These are phyloP conservation scores for Ogataea trehalophila DNA, from an alignment of 805 yeast genomes.

Conservation along the genomic window DNA sequence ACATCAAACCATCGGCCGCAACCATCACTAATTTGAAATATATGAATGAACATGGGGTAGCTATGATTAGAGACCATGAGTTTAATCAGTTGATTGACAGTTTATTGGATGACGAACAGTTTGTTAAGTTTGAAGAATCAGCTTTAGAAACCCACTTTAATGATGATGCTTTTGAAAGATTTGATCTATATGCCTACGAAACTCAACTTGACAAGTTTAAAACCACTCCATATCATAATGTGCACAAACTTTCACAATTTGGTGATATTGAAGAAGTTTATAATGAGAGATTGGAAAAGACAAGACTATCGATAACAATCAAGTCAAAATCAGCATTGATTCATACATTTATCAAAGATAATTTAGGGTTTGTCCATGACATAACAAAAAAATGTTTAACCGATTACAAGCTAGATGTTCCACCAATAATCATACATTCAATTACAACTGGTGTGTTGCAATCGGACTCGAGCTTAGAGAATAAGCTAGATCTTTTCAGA, in stretches of 20 bases:
- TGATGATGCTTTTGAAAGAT: slow-evolving; percentile 1
- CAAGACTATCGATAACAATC: slow-evolving; percentile 12
- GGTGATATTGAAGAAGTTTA: neutral
- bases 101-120: neutral
- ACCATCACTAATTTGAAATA: too few relatives aligned
- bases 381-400: slow-evolving; percentile 12
- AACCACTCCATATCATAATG: too few relatives aligned
- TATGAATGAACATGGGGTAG: neutral
- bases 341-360: slow-evolving; percentile 8
- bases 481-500: slow-evolving; percentile 17
- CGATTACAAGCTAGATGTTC: slow-evolving; percentile 22
- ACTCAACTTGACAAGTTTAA: too few relatives aligned
- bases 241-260: too few relatives aligned
- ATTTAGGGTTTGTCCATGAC: slow-evolving; percentile 13
- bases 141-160: neutral
- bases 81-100: neutral
- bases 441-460: slow-evolving; percentile 20
- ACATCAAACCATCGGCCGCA: neutral
- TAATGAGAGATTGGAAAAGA: slow-evolving; percentile 10
- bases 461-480: slow-evolving; percentile 8
- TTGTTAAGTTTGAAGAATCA: slow-evolving; percentile 2
- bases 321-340: slow-evolving; percentile 17
- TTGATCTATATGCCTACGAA: neutral
- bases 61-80: neutral
- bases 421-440: slow-evolving; percentile 22